A percentile compares a stretch with the other conserved stretches of the same genome.
phyloP scores from a whole-genome alignment of 2,329 filamentous ascomycete genomes.

The Coniochaeta sp. region DNA sequence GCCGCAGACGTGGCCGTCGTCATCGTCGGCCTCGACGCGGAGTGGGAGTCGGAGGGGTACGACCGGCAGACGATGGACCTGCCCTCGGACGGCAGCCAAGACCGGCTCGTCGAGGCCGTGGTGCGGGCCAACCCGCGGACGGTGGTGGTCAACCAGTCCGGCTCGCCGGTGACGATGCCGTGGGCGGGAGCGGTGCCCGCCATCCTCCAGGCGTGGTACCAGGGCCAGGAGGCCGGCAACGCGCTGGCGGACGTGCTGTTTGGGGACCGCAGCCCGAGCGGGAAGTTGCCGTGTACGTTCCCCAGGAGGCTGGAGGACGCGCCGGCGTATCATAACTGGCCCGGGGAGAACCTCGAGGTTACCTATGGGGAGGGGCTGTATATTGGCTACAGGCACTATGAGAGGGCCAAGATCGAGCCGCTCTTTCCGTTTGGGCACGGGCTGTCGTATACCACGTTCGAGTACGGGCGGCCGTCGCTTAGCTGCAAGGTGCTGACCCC shows the following conservation, averaged over 20 bases:
- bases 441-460: slow-evolving; percentile 64
- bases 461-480: slow-evolving; percentile 50
- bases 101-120: slow-evolving; percentile 56
- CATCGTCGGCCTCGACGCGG: slow-evolving; percentile 61
- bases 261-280: slow-evolving; percentile 55
- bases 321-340: slow-evolving; percentile 66
- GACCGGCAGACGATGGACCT: slow-evolving; percentile 57
- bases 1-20: slow-evolving; percentile 60
- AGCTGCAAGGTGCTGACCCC: slow-evolving; percentile 30
- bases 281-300: slow-evolving; percentile 64
- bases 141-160: slow-evolving; percentile 62
- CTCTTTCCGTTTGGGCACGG: slow-evolving; percentile 70
- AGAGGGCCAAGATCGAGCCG: slow-evolving; percentile 49
- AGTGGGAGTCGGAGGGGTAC: slow-evolving; percentile 71
- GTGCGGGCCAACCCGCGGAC: slow-evolving; percentile 56
- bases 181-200: slow-evolving; percentile 59
- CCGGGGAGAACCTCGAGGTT: slow-evolving; percentile 60
- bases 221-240: slow-evolving; percentile 63
- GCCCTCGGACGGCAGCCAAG: slow-evolving; percentile 47
- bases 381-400: slow-evolving; percentile 68
- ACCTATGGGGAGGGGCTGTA: slow-evolving; percentile 67
- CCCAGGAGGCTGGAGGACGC: slow-evolving; percentile 57
- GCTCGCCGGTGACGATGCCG: slow-evolving; percentile 62
- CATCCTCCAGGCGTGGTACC: slow-evolving; percentile 65
- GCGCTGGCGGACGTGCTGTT: slow-evolving; percentile 60